A percentile compares a stretch with the other conserved stretches of the same genome.
Conservation (phyloP, 2,329 filamentous ascomycete species). For the Dryadomyces sulphureus region DNA sequence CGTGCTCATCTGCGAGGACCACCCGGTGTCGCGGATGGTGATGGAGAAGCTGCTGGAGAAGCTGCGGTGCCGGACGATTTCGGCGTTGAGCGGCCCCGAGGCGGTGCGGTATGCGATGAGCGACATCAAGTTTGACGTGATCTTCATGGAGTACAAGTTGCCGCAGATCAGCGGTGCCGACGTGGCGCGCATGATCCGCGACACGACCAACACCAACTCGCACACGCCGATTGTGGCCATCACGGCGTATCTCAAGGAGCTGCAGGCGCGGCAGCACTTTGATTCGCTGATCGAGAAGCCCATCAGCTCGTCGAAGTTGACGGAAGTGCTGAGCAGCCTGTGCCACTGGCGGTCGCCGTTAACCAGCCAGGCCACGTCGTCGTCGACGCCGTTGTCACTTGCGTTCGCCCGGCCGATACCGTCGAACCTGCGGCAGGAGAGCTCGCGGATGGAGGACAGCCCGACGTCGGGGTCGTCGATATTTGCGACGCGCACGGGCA, state of each 20-base stretch:
- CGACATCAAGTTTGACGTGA: conserved; percentile 96
- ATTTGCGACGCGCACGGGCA: conserved; percentile 54
- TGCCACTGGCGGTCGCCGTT: conserved; percentile 85
- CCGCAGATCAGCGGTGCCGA: conserved; percentile 92
- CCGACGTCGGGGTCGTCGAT: conserved; percentile 65
- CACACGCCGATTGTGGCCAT: conserved; percentile 93
- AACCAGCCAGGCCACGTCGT: conserved; percentile 25
- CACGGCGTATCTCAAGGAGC: conserved; percentile 93
- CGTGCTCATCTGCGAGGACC: conserved; percentile 92
- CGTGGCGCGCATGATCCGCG: conserved; percentile 92
- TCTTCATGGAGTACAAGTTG: conserved; percentile 93
- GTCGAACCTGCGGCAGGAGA: conserved; percentile 51
- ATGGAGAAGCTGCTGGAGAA: conserved; percentile 98
- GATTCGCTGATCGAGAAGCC: conserved; percentile 94
- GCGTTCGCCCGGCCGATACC: conserved; percentile 44
- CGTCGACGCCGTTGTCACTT: conserved; percentile 24
- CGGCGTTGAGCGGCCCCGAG: conserved; percentile 77
- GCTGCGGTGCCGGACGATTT: conserved; percentile 84
- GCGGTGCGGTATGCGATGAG: conserved; percentile 88
- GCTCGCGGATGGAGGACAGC: conserved; percentile 57
- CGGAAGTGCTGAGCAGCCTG: conserved; percentile 70
- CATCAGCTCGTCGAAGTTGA: conserved; percentile 80
- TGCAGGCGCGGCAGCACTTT: conserved; percentile 90
- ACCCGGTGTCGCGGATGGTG: conserved; percentile 92
- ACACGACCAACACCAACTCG: conserved; percentile 89